Conservation (phyloP, 768 basidiomycete species). For the Mycena venus region DNA sequence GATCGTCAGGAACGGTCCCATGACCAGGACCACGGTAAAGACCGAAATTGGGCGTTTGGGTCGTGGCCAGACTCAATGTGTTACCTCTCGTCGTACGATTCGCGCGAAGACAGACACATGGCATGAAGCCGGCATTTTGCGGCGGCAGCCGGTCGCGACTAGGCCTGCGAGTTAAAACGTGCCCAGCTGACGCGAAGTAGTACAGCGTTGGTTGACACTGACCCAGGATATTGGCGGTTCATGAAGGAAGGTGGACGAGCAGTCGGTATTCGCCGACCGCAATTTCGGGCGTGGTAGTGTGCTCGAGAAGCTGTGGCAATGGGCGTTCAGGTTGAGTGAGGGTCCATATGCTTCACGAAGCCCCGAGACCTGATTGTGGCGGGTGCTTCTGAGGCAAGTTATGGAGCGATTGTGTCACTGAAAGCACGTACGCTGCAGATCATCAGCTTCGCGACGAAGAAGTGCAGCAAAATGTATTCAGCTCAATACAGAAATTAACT, state of each 20-base stretch:
- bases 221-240: slow-evolving; percentile 8
- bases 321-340: no score
- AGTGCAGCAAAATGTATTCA: background rate
- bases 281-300: background rate
- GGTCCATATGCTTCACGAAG: slow-evolving; percentile 11
- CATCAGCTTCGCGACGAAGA: background rate
- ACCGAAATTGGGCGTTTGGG: background rate
- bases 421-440: background rate
- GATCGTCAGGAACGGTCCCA: slow-evolving; percentile 10
- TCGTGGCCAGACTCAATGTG: no score
- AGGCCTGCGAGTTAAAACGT: background rate
- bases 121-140: background rate
- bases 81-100: slow-evolving; percentile 17
- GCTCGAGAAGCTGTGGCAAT: background rate
- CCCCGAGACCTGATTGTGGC: slow-evolving; percentile 16
- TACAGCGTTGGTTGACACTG: background rate
- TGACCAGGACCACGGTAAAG: background rate
- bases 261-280: slow-evolving; percentile 10
- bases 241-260: background rate
- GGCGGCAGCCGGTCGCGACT: slow-evolving; percentile 1
- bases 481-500: background rate
- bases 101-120: background rate
- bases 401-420: slow-evolving; percentile 7
- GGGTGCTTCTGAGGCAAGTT: background rate
- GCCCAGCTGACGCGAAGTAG: slow-evolving; percentile 15